Base-by-base conservation (phyloP, 805 yeast species). In the Torulaspora microellipsoides region DNA sequence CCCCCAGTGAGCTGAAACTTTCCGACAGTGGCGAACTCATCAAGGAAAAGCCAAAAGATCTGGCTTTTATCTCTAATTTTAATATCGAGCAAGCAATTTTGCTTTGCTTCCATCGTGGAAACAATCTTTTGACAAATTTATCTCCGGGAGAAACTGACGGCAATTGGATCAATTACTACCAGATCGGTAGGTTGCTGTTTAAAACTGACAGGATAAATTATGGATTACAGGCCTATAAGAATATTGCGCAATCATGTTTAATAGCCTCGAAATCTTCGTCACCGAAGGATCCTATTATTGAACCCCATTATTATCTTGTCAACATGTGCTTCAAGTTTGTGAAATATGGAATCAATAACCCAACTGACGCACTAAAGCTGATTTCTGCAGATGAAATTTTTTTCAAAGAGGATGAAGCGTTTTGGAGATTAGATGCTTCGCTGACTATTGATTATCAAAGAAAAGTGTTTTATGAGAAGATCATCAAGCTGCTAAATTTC, bases 231-330 rank as follows among this genome's bases (percentile, higher is more conserved):
- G 52, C 54, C 2, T 43, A 37, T 23, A 66, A 67, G 0, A 55
- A 72, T 4, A 56, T 81, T 14, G 30, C 70, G 10, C 58, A 61
- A n/a, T 65, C 87, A 0, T 75, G 82, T 45, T 34, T 45, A 0
- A 42, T 71, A 3, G 77, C 82, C 0, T 49, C 55, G 8, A 60
- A 55, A 6, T 30, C 34, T 7, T 56, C 67, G 2, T 60, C 73
- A 2, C 52, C 63, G 3, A 68, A 70, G 38, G 93, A 84, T 31
- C 73, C 75, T 1, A 68, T 82, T 2, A 65, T 90, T 34, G 96
- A 90, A 54, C 91, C 96, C 0, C 89, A 84, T 56, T 89, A 88
- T 55, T 69, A 71, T 34, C 60, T 83, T 3, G 72, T 85, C 33
- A 72, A 86, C 0, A 47, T 75, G 28, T 55, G 77, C 4, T 81